Percentiles rank a stretch among this genome's conserved stretches.
Conservation (phyloP, 2,329 filamentous ascomycete genomes). For the Apiospora marii region DNA sequence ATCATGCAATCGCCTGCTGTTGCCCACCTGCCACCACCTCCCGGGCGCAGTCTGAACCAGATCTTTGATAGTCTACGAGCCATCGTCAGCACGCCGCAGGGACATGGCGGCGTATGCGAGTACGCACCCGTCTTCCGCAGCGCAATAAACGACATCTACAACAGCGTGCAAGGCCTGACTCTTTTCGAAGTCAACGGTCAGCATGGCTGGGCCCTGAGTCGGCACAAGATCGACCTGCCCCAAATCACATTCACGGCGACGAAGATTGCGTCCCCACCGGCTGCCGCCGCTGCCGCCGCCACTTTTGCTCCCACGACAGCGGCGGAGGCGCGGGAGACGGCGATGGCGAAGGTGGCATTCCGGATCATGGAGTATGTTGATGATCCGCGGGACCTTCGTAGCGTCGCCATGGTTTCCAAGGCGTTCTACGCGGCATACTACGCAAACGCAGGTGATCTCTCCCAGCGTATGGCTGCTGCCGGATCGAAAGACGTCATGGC, state of each 20-base stretch:
- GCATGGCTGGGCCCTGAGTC: constrained; percentile 59
- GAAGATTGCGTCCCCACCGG: constrained; percentile 19
- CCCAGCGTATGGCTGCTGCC: constrained; percentile 30
- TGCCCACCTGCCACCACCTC: constrained; percentile 35
- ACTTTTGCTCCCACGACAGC: neutral
- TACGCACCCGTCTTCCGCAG: constrained; percentile 55
- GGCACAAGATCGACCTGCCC: constrained; percentile 45
- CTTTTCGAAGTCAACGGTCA: constrained; percentile 57
- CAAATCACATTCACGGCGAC: constrained; percentile 40
- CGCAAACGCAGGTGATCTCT: constrained; percentile 44
- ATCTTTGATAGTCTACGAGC: constrained; percentile 52
- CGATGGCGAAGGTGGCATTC: constrained; percentile 46
- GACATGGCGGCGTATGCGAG: constrained; percentile 56
- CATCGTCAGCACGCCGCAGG: constrained; percentile 53
- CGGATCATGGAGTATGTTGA: constrained; percentile 51
- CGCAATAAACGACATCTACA: constrained; percentile 58
- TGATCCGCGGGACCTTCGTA: constrained; percentile 51
- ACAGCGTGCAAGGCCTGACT: constrained; percentile 58
- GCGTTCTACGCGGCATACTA: constrained; percentile 55
- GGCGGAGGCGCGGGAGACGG: neutral
- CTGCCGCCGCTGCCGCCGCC: neutral
- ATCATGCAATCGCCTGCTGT: constrained; percentile 46
- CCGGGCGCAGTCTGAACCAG: constrained; percentile 52
- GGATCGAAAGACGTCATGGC: neutral
- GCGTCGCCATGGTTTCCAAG: constrained; percentile 51